These are phyloP conservation scores for Obelidium mucronatum DNA, from an alignment of 192 early-diverging fungal species.

Conservation along the genomic window DNA sequence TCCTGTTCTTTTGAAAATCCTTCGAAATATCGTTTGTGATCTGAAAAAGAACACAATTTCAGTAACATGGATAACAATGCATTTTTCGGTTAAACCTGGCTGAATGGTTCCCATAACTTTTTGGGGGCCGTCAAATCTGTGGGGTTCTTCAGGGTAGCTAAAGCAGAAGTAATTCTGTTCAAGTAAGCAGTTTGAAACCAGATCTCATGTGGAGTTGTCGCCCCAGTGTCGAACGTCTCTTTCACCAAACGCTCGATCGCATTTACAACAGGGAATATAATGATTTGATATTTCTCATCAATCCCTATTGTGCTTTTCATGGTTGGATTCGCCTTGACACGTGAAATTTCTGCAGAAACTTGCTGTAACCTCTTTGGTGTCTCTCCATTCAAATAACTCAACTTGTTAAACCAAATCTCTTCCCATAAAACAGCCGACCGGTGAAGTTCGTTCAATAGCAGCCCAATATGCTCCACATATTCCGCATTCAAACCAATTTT, in stretches of 20 bases:
- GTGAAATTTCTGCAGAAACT: constrained; percentile 61
- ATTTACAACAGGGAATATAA: constrained; percentile 65
- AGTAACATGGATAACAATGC: constrained; percentile 24
- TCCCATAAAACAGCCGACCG: constrained; percentile 82
- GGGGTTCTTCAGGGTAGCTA: constrained; percentile 55
- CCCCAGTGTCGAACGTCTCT: constrained; percentile 44
- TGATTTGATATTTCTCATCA: constrained; percentile 56
- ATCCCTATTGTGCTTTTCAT: constrained; percentile 55
- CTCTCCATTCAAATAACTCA: constrained; percentile 65
- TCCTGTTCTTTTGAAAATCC: constrained; percentile 60
- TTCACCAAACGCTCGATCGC: constrained; percentile 62
- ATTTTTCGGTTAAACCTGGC: constrained; percentile 55
- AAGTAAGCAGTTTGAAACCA: constrained; percentile 70
- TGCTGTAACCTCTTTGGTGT: constrained; percentile 60
- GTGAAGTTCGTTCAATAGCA: constrained; percentile 63
- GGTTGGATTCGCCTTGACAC: constrained; percentile 54
- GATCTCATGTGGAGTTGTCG: constrained; percentile 67
- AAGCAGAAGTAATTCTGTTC: constrained; percentile 60
- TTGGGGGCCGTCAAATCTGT: constrained; percentile 49
- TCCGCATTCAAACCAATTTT: neutral
- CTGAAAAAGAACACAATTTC: constrained; percentile 46
- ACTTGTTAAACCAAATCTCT: constrained; percentile 76
- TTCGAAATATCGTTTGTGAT: constrained; percentile 62
- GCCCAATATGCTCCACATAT: constrained; percentile 36
- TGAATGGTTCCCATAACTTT: constrained; percentile 64